Conservation (phyloP, 768 basidiomycete species). For the Amanita rubescens region DNA sequence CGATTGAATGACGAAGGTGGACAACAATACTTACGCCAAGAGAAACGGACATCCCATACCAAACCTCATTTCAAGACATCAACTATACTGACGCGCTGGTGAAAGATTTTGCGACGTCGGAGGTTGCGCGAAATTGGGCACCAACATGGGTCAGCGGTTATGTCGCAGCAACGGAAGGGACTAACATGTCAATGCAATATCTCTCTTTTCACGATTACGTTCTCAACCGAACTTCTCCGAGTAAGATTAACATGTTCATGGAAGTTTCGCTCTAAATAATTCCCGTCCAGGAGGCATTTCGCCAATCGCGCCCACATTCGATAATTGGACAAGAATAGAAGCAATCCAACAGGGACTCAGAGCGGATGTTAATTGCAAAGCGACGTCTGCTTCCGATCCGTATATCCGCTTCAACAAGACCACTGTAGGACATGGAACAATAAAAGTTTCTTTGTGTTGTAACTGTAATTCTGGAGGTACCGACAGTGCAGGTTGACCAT, state of each 20-base stretch:
- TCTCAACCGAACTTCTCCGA: not conserved
- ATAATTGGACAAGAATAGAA: not conserved
- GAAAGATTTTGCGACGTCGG: not conserved
- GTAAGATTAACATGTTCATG: not conserved
- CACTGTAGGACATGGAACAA: not conserved
- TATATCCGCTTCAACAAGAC: not conserved
- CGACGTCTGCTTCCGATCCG: not conserved
- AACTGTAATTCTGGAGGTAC: not conserved
- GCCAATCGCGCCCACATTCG: not conserved
- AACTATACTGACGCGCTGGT: too few species aligned
- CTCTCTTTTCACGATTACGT: not conserved
- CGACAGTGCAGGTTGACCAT: not conserved
- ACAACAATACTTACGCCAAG: not conserved
- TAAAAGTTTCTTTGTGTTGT: not conserved
- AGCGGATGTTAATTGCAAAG: not conserved
- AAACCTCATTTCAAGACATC: too few species aligned
- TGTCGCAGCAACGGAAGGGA: not conserved
- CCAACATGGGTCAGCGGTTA: not conserved
- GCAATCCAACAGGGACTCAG: not conserved
- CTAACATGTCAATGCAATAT: not conserved
- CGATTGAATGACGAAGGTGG: not conserved
- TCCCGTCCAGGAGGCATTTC: not conserved
- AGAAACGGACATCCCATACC: not conserved
- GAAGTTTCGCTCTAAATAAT: not conserved
- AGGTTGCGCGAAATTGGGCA: not conserved